phyloP scores from a whole-genome alignment of 441 rosid genomes.

The Metrosideros polymorpha region DNA sequence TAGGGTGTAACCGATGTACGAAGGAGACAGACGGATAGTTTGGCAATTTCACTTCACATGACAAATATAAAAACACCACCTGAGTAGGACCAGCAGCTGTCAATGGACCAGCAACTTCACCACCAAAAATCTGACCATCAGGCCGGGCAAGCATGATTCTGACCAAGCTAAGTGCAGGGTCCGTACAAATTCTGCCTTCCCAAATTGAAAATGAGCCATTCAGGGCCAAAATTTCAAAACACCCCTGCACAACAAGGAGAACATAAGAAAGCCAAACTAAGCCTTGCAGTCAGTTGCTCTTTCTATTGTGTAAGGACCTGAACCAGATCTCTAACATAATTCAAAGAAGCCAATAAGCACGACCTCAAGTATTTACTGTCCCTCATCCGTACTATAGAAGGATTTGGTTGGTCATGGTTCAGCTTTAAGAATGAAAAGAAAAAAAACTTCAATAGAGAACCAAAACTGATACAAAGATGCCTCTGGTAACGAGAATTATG shows the following conservation, averaged over 20 bases:
- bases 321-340: too few species aligned
- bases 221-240: constrained; percentile 24
- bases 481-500: too few species aligned
- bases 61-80: constrained; percentile 3
- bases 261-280: too few species aligned
- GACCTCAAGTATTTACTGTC: too few species aligned
- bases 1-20: too few species aligned
- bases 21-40: too few species aligned
- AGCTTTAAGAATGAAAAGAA: neutral
- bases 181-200: neutral
- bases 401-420: too few species aligned
- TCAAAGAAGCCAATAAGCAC: too few species aligned
- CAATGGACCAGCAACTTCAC: constrained; percentile 21
- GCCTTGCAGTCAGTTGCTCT: too few species aligned
- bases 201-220: constrained; percentile 12
- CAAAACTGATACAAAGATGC: neutral
- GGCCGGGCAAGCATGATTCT: constrained; percentile 20
- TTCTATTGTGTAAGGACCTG: too few species aligned
- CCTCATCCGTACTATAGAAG: too few species aligned
- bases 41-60: too few species aligned
- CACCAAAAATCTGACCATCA: constrained; percentile 38
- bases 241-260: constrained; percentile 14
- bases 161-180: neutral
- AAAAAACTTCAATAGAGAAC: neutral
- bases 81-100: constrained; percentile 27